phyloP scores from a whole-genome alignment of 2,329 filamentous ascomycete species.

The Diaporthe sp. region DNA sequence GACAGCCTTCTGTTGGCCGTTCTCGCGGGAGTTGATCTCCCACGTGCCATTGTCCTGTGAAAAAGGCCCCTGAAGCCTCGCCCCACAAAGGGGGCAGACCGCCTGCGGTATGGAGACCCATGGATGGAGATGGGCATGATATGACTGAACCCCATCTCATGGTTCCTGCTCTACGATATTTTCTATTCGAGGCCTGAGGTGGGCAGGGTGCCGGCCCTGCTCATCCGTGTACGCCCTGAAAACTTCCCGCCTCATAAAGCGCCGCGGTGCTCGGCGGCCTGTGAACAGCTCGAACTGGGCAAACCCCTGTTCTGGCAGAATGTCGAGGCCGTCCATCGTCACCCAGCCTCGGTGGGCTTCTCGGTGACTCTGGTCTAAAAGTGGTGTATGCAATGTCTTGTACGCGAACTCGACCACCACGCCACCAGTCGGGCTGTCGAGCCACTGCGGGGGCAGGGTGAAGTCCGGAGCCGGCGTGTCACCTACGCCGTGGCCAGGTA shows the following conservation, averaged over 20 bases:
- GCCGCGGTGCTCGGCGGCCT: slow-evolving; percentile 75
- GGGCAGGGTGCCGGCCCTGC: slow-evolving; percentile 54
- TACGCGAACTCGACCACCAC: slow-evolving; percentile 83
- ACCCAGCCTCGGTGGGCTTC: slow-evolving; percentile 76
- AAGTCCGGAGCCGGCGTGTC: slow-evolving; percentile 77
- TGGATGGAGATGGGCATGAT: background rate
- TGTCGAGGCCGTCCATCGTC: slow-evolving; percentile 80
- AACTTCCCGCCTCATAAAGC: slow-evolving; percentile 78
- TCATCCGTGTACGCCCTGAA: slow-evolving; percentile 59
- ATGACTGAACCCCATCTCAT: slow-evolving; percentile 39
- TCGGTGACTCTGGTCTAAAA: slow-evolving; percentile 75
- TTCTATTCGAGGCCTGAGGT: slow-evolving; percentile 55
- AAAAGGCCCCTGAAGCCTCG: background rate
- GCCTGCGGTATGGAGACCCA: background rate
- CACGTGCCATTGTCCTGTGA: background rate
- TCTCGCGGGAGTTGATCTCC: background rate
- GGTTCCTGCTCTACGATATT: slow-evolving; percentile 56
- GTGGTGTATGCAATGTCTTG: slow-evolving; percentile 78
- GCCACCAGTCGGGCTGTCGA: slow-evolving; percentile 79
- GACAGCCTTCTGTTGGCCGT: background rate
- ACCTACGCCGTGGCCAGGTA: slow-evolving; percentile 77
- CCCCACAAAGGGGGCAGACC: background rate
- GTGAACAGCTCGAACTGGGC: slow-evolving; percentile 88
- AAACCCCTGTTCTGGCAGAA: slow-evolving; percentile 83
- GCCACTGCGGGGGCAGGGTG: slow-evolving; percentile 76